Evolutionary conservation across 2,329 filamentous ascomycete species (phyloP), one percentile per base, ranked within the genome.

Genomic region (Pseudohalonectria lignicola): DNA sequence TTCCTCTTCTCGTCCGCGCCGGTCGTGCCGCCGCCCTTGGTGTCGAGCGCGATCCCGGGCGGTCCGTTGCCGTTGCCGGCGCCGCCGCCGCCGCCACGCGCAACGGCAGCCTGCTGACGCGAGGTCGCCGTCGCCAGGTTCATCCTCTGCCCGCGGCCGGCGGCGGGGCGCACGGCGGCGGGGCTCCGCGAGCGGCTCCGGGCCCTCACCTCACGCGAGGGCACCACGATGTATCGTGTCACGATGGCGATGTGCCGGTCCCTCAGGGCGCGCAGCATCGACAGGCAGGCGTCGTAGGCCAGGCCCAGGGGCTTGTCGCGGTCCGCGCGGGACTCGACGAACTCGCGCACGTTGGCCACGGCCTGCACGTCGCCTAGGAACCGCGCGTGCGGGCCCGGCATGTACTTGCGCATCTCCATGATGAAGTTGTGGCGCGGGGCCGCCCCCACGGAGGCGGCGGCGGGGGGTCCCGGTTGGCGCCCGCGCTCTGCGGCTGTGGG

Each of bases 161-260:
- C 32, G 2, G 57, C 64, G 53, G 71, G 34, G 19, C 39, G 23
- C 20, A 35, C 32, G 2, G 57, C 64, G 53, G 71, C 70, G 16
- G 69, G 72, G 43, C 67, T 76, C 39, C 68, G 66, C 23, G 76
- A 77, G 32, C 76, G 71, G 42, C 75, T 74, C 33, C 78, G 65
- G 1, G 74, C 76, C 38, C 81, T 71, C 6, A 79, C 74, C 57
- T 90, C 82, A 18, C 83, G 78, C 2, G 85, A 88, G 32, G 90
- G 88, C 47, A 92, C 67, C 51, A 98, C 83, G 57, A 98, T 94
- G 64, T 96, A 98, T 30, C 92, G 82, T 4, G 86, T 87, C 15
- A 98, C 92, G 49, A 98, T 90, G 56, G 86, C 84, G 50, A 98
- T 94, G 58, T 98, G 92, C 58, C 88, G 94, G 60, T 95, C 88